Evolutionary conservation across 2,329 filamentous ascomycete species (phyloP), one percentile per base, ranked within the genome.

Genomic region (Beauveria sp.): DNA sequence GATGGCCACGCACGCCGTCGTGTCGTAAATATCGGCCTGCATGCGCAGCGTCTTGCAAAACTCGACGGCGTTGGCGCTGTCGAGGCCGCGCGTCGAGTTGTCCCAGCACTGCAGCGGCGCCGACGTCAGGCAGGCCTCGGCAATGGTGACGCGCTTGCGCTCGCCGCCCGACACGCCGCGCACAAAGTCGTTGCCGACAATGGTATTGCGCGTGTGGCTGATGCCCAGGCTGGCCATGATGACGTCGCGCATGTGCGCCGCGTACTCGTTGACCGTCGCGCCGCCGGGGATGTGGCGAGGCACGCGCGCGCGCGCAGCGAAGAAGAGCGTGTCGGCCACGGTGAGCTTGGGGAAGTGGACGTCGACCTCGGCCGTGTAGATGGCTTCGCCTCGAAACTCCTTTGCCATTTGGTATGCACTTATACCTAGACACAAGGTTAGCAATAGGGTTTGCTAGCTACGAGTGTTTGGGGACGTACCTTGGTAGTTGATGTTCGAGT

Each of bases 361-460:
- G 67, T 88, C 86, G 18, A 84, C 83, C 70, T 87, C 85, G 49
- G 84, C 84, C 0, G 83, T 86, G 70, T 87, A 88, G 22, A 38
- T 38, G 12, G 34, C 34, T 14, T 38, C 34, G 34, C 34, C 34
- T 38, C 34, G 34, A 14, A 38, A 38, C 12, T 38, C 34, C 12
- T 38, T 38, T 38, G 34, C 34, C 34, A 38, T 38, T 38, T 38
- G 34, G 12, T 38, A 4, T 6, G 34, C 34, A 14, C 34, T 38
- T 38, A 38, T 38, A 38, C 34, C 34, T 38, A 14, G 34, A 38
- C 4, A 38, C 12, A 30, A 12, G 34, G 34, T 38, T 38, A 38
- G 34, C 34, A 34, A 34, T 0, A 1, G 34, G 5, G 34, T 14
- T 14, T 5, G 34, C 10, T 14, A 38, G 34, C 34, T 38, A 38